Evolutionary conservation across 2,329 filamentous ascomycete species (phyloP), one percentile per base, ranked within the genome.

Genomic region (Pezizomycotina sp.): DNA sequence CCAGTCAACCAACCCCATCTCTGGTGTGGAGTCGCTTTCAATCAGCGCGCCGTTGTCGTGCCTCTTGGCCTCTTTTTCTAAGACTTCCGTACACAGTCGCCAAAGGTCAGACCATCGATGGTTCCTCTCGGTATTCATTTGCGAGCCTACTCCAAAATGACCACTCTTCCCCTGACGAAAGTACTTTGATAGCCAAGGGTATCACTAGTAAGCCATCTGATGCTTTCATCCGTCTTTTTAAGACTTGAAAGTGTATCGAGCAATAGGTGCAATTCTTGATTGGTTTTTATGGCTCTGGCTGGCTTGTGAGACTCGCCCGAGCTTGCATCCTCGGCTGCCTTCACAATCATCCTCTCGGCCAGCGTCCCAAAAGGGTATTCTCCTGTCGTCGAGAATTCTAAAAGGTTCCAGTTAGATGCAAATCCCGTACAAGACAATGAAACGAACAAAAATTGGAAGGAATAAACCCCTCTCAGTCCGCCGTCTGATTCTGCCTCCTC

Each of bases 341-440:
- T 53, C n/a, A 46, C 45, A 35, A 53, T 50, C 51, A 53, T 53
- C 28, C 47, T 45, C 39, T 51, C 52, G 19, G 50, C 50, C 19
- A 53, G 47, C 25, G 41, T 51, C 13, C 51, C 51, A 38, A 50
- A 53, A 10, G 53, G 19, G 47, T 50, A 26, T 45, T 37, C 29
- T 49, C 47, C 13, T 46, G 29, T 36, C 40, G 40, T 36, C 36
- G 40, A 36, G 38, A 35, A 31, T 43, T 36, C 29, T 43, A 35
- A 36, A 31, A 43, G 29, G 40, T 36, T 43, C 38, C 40, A 35
- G 38, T 43, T n/a, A n/a, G n/a, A n/a, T n/a, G n/a, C n/a, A n/a
- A n/a, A n/a, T n/a, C n/a, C n/a, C n/a, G n/a, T n/a, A n/a, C n/a
- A n/a, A n/a, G n/a, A n/a, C n/a, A n/a, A n/a, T n/a, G n/a, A n/a